phyloP scores from a whole-genome alignment of 2,329 filamentous ascomycete species.

The Capronia coronata region DNA sequence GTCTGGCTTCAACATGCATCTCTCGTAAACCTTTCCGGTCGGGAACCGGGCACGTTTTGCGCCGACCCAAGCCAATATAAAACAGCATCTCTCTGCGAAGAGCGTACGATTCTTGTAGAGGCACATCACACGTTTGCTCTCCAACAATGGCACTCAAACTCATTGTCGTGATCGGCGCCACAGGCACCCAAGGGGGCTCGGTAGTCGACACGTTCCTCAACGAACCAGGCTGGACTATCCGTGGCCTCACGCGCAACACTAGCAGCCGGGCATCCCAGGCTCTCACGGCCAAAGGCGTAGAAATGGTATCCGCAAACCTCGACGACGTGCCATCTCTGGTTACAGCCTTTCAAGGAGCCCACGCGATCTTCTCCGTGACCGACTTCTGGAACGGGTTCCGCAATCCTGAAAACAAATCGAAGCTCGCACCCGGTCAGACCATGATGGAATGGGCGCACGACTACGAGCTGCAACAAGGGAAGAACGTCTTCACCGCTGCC shows the following conservation, averaged over 20 bases:
- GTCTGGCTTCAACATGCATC: too few species aligned
- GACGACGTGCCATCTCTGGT: neutral
- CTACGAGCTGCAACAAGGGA: neutral
- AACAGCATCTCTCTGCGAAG: too few species aligned
- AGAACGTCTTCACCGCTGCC: neutral
- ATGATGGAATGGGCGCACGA: neutral
- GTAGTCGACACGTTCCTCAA: conserved; percentile 1
- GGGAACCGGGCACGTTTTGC: too few species aligned
- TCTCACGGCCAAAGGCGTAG: neutral
- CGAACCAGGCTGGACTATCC: neutral
- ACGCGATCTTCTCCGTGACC: neutral
- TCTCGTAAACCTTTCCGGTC: too few species aligned
- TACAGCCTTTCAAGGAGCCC: neutral
- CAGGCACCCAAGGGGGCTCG: neutral
- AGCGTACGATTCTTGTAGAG: too few species aligned
- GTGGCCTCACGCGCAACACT: neutral
- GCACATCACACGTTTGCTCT: too few species aligned
- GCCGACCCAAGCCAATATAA: too few species aligned
- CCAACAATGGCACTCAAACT: too few species aligned
- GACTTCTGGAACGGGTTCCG: neutral
- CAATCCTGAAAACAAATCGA: neutral
- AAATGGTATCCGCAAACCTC: neutral
- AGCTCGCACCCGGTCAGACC: neutral
- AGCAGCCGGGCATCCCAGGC: neutral
- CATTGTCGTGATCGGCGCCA: neutral